Evolutionary conservation across 2,329 filamentous ascomycete species (phyloP).

Genomic region (Diaporthe australafricana): DNA sequence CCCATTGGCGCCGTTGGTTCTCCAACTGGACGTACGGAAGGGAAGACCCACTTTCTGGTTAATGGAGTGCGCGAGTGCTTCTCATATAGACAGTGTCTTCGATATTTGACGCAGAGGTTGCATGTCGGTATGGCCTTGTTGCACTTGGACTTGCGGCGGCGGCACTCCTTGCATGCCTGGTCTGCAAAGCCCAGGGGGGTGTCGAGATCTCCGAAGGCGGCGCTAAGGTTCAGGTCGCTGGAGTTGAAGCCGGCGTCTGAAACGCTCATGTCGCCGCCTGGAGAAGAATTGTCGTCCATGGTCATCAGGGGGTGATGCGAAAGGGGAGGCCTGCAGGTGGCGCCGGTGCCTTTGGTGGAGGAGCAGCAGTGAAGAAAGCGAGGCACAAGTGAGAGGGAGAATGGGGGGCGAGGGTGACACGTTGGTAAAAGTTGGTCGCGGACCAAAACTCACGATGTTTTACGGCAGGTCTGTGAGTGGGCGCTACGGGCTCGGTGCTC

Average conservation of each 20-base stretch:
- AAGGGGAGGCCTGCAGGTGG: neutral
- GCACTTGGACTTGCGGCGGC: slow-evolving; percentile 53
- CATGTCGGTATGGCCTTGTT: slow-evolving; percentile 52
- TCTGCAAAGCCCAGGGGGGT: slow-evolving; percentile 41
- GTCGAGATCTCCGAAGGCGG: slow-evolving; percentile 38
- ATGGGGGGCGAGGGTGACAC: slow-evolving; percentile 27
- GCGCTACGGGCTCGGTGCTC: slow-evolving; percentile 29
- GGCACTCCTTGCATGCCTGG: slow-evolving; percentile 55
- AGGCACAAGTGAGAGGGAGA: slow-evolving; percentile 11
- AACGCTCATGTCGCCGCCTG: slow-evolving; percentile 33
- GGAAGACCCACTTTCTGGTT: slow-evolving; percentile 54
- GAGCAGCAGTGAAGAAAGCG: slow-evolving; percentile 6
- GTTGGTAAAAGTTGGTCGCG: slow-evolving; percentile 35
- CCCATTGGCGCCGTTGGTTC: neutral
- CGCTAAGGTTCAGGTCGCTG: slow-evolving; percentile 34
- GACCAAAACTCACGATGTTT: slow-evolving; percentile 39
- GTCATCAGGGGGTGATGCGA: slow-evolving; percentile 8
- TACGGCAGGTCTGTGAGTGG: slow-evolving; percentile 35
- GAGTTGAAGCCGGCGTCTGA: slow-evolving; percentile 33
- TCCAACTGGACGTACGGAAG: slow-evolving; percentile 19
- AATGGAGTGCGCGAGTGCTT: slow-evolving; percentile 59
- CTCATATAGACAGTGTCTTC: slow-evolving; percentile 60
- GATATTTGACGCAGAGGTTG: slow-evolving; percentile 54
- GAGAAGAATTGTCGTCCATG: slow-evolving; percentile 35
- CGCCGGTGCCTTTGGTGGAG: slow-evolving; percentile 1